These are phyloP conservation scores for Fusarium bulbicola DNA, from an alignment of 2,329 filamentous ascomycete species.

Conservation along the genomic window DNA sequence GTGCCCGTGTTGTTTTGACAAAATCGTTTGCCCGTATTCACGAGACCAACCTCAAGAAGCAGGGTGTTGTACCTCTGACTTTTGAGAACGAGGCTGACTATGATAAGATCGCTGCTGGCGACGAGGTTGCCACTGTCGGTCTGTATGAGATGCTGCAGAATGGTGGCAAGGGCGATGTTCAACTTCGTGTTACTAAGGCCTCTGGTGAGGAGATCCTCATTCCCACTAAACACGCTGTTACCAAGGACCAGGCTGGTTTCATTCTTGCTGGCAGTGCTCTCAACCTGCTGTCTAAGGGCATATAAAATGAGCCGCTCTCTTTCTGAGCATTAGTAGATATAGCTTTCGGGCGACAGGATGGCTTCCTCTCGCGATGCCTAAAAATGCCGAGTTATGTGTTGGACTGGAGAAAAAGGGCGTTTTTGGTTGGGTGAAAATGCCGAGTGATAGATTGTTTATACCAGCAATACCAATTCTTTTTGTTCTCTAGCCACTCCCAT, in stretches of 20 bases:
- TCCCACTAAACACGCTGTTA: slow-evolving; percentile 86
- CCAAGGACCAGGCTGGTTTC: slow-evolving; percentile 89
- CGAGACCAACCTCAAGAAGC: slow-evolving; percentile 97
- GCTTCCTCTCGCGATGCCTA: not conserved
- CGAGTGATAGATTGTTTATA: slow-evolving; percentile 42
- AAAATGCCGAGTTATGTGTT: slow-evolving; percentile 22
- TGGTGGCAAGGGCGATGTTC: slow-evolving; percentile 81
- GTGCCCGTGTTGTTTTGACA: slow-evolving; percentile 81
- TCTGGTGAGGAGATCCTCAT: slow-evolving; percentile 74
- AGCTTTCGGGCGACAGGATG: not conserved
- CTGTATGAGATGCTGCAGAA: slow-evolving; percentile 82
- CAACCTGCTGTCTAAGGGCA: slow-evolving; percentile 80
- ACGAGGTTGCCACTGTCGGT: slow-evolving; percentile 83
- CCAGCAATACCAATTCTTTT: slow-evolving; percentile 38
- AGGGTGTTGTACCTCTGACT: slow-evolving; percentile 93
- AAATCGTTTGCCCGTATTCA: slow-evolving; percentile 94
- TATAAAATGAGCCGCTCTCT: slow-evolving; percentile 28
- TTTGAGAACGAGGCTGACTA: slow-evolving; percentile 92
- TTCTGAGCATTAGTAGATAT: not conserved
- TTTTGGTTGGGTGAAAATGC: slow-evolving; percentile 39
- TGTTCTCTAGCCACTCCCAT: slow-evolving; percentile 1
- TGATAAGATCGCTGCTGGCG: slow-evolving; percentile 81
- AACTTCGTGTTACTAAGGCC: slow-evolving; percentile 70
- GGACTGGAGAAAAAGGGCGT: slow-evolving; percentile 34
- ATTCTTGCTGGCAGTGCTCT: slow-evolving; percentile 93